Evolutionary conservation across 257 asterid genomes (phyloP), one percentile per base, ranked within the genome.

Genomic region (Solanum paucissectum): DNA sequence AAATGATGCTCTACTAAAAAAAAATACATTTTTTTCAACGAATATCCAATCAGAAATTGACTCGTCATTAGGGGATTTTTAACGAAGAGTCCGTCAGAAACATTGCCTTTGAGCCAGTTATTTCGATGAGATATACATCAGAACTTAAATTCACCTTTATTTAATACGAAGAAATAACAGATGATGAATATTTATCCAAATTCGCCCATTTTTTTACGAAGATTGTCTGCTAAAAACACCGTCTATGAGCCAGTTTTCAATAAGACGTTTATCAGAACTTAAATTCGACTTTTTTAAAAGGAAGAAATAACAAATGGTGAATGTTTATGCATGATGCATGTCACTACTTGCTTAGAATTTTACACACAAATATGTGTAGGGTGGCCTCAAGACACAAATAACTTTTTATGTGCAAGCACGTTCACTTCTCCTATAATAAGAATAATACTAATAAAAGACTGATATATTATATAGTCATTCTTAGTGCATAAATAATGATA

Each of bases 391-490:
- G 69, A 82, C 85, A 82, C 29, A 5, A 82, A 49, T 12, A 49
- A 49, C 85, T 29, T 82, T 82, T 82, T 82, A 49, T 82, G 85
- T 82, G 85, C 85, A 49, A 82, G 44, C 85, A 49, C 69, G 85
- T 82, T 82, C 29, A 29, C 3, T 5, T 82, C 20, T 25, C 66
- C 27, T 23, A 46, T 44, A 27, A 79, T 32, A n/a, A 76, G 34
- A 76, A 38, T 68, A 68, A 12, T 23, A 76, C 25, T 38, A 76
- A 76, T n/a, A 76, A 76, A 40, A 44, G 36, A 76, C 7, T 76
- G 11, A 7, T 12, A 7, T 12, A 29, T 27, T 27, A 12, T 55
- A 55, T 2, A 55, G 9, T 79, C 84, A 64, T 40, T 74, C 52
- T 44, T 44, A 25, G 36, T 42, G 10, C 18, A 29, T 29, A 81